Evolutionary conservation across 1,284 basidiomycete species (phyloP), one percentile per base, ranked within the genome.

Genomic region (Marasmius oreades): DNA sequence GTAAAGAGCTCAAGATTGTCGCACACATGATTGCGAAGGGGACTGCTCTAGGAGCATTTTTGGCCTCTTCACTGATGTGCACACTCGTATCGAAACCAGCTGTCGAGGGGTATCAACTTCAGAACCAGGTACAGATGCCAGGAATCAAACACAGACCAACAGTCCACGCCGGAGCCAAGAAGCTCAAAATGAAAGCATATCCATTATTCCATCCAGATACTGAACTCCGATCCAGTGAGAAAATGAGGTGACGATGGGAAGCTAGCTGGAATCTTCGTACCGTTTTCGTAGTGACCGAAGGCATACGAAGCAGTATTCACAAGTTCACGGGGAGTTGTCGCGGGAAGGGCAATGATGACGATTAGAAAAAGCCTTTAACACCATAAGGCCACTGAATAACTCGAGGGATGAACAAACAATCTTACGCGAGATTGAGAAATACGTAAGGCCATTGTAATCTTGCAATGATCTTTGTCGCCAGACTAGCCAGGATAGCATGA

Each of bases 41-140:
- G 7, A 92, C 86, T 20, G 87, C 87, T 0, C 71, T 75, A 1
- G 80, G 77, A 2, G 90, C 90, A 65, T 92, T 92, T 3, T 77
- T 74, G 0, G 86, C 84, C 66, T 92, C 90, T 69, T 92, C 90
- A 55, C 86, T 88, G 57, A 92, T 87, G 55, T 91, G 88, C 0
- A 92, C 88, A 51, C 79, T 81, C 1, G 85, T 83, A 59, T 81
- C 79, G 58, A 82, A 82, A 3, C 74, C 74, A 48, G 72, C 80
- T 81, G 39, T 11, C 26, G 43, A 31, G 10, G 10, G 23, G 16
- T 31, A 22, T 16, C 0, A 33, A 28, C 2, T 23, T 8, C 20
- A 18, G 46, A 28, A 24, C 10, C n/a, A n/a, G n/a, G n/a, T n/a
- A n/a, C n/a, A n/a, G n/a, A n/a, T n/a, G n/a, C n/a, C n/a, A n/a